Evolutionary conservation across 2,329 filamentous ascomycete genomes (phyloP), one percentile per base, ranked within the genome.

Genomic region (Huntiella abstrusa): DNA sequence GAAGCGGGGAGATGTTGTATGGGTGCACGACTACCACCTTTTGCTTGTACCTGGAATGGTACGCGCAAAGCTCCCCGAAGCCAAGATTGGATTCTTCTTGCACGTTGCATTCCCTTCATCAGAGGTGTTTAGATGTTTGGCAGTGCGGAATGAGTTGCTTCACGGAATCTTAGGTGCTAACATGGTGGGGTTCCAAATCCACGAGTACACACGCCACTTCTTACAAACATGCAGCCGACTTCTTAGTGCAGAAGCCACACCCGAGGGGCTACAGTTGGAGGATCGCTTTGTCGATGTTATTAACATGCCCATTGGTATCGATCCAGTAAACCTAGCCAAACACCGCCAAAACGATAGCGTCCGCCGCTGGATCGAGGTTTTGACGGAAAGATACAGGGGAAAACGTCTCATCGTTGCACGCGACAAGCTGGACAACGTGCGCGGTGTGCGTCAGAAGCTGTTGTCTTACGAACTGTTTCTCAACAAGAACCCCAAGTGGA

Each of bases 91-190:
- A 8, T 91, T 96, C 66, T 96, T 95, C 64, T 66, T 96, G 12
- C 88, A 96, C 58, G 85, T 88, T 22, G 86, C 88, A 0, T 96
- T 96, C 61, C 88, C 88, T 0, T 95, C 88, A 0, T 95, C 88
- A 0, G 88, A 96, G 57, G 85, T 96, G 1, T 96, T 96, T 64
- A 76, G 88, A 41, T 96, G 88, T 59, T 65, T 96, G 16, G 83
- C 88, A 2, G 79, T 85, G 8, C 81, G 88, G 49, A 87, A 82
- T 54, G 75, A 94, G 60, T 71, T 96, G 7, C 71, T 96, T 1
- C 81, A 94, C 54, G 88, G 91, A 47, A 88, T 96, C 68, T 74
- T 96, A 0, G 88, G 88, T 7, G 84, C 91, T 47, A 93, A 95
- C 55, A 67, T 96, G 10, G 75, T 96, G 51, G 87, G 84, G 1